Conservation (phyloP, 805 yeast genomes). For the Nakazawaea molendinolei region DNA sequence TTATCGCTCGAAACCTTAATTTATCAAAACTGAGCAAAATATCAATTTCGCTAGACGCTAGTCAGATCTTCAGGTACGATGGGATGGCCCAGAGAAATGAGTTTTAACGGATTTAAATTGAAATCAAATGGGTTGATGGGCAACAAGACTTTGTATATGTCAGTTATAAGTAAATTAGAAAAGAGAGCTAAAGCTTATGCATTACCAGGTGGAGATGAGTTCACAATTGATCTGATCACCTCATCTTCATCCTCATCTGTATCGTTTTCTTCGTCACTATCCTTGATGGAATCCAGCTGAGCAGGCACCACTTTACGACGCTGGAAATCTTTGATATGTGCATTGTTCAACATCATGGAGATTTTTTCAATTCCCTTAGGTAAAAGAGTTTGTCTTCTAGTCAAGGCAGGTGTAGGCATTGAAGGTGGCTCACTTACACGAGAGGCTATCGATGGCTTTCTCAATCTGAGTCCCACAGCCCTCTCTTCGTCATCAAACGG, state of each 20-base stretch:
- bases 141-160: too few species aligned
- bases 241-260: slow-evolving; percentile 15
- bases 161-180: too few species aligned
- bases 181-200: too few species aligned
- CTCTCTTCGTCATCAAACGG: slow-evolving; percentile 12
- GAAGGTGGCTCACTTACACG: not conserved
- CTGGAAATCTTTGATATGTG: slow-evolving; percentile 84
- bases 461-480: slow-evolving; percentile 14
- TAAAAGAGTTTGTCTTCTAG: slow-evolving; percentile 7
- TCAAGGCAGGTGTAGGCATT: not conserved
- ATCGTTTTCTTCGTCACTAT: slow-evolving; percentile 23
- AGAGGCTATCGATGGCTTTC: slow-evolving; percentile 14
- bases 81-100: too few species aligned
- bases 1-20: too few species aligned
- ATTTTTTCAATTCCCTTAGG: slow-evolving; percentile 32
- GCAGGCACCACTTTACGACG: slow-evolving; percentile 38
- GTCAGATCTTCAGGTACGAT: too few species aligned
- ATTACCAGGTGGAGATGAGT: too few species aligned
- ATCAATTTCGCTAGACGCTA: too few species aligned
- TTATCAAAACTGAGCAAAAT: too few species aligned
- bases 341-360: slow-evolving; percentile 56
- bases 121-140: too few species aligned
- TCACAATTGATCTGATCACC: not conserved
- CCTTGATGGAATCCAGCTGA: slow-evolving; percentile 30
- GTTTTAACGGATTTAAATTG: too few species aligned